Base-by-base conservation (phyloP, 2,329 filamentous ascomycete species). In the Alternaria arborescens region DNA sequence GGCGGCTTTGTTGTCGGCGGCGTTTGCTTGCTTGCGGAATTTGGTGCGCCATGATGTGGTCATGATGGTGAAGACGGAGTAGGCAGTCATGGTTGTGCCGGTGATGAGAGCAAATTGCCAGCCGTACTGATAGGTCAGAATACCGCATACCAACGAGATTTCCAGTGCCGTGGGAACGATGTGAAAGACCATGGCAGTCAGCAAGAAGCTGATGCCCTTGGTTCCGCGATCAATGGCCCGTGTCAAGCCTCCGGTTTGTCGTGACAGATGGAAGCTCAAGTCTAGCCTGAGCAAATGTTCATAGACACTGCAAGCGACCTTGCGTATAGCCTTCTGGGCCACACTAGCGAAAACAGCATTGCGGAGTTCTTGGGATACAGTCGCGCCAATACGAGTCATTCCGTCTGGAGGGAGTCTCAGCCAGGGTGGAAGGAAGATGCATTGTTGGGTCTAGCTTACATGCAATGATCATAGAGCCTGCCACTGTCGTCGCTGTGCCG, bases 161-260 rank as follows among this genome's bases (percentile, higher is more conserved):
- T 99, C 95, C 32, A 99, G 81, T 0, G 93, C 92, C 0, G 94
- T 99, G 0, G 95, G 95, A 16, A 98, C 86, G 58, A 99, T 90
- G 77, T 99, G 95, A 72, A 99, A 98, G 30, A 99, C 93, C 94
- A 99, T 99, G 70, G 94, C 97, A 0, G 93, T 97, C 65, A 99
- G 84, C 68, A 99, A 79, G 78, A 98, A 99, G 83, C 93, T 97
- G 77, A 99, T 99, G 64, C 95, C 96, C 81, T 99, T 99, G 20
- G 95, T 99, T 74, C 95, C 95, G 64, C 96, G 89, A 76, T 99
- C 96, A 64, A 99, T 95, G 24, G 96, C 95, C 67, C 95, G 86
- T 1, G 94, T 98, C 66, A 99, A 81, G 1, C 95, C 95, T 64
- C 95, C 95, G 0, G 95, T 99, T 82, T 99, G 95, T 71, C 96